phyloP scores from a whole-genome alignment of 225 moss, liverwort and hornwort genomes.

The Asterella californica region DNA sequence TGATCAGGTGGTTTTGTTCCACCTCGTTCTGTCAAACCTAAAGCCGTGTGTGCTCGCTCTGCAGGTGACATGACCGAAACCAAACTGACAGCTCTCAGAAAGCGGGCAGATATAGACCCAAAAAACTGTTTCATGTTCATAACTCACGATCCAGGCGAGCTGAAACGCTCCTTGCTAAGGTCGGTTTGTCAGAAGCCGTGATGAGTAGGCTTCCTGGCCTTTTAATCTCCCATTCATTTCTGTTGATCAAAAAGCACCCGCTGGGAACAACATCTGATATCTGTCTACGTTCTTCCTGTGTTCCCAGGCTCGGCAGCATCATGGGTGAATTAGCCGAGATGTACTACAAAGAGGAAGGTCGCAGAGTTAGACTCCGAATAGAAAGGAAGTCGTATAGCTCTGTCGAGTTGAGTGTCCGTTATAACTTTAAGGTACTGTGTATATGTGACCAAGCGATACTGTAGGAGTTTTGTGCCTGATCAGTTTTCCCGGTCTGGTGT shows the following conservation, averaged over 20 bases:
- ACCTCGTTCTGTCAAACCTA: not conserved
- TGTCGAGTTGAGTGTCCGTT: constrained; percentile 85
- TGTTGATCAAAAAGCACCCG: not conserved
- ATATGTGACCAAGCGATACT: not conserved
- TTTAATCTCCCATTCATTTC: not conserved
- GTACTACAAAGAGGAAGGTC: constrained; percentile 83
- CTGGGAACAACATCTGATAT: not conserved
- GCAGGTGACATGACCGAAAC: constrained; percentile 87
- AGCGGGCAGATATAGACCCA: constrained; percentile 83
- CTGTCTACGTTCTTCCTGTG: not conserved
- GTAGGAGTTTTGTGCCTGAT: not conserved
- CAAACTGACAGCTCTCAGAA: constrained; percentile 74
- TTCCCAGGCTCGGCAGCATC: constrained; percentile 66
- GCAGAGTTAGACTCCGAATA: constrained; percentile 77
- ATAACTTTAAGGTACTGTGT: constrained; percentile 93
- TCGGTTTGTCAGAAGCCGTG: constrained; percentile 23
- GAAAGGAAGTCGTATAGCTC: constrained; percentile 92
- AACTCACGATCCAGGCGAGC: constrained; percentile 73
- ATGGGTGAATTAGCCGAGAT: constrained; percentile 77
- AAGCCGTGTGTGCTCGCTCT: not conserved
- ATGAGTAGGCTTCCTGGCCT: not conserved
- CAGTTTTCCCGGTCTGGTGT: no score
- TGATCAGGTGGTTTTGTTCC: no score
- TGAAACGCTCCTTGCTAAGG: constrained; percentile 80
- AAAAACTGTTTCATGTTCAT: constrained; percentile 72